Evolutionary conservation across 2,329 filamentous ascomycete genomes (phyloP), one percentile per base, ranked within the genome.

Genomic region (Phoma sp.): DNA sequence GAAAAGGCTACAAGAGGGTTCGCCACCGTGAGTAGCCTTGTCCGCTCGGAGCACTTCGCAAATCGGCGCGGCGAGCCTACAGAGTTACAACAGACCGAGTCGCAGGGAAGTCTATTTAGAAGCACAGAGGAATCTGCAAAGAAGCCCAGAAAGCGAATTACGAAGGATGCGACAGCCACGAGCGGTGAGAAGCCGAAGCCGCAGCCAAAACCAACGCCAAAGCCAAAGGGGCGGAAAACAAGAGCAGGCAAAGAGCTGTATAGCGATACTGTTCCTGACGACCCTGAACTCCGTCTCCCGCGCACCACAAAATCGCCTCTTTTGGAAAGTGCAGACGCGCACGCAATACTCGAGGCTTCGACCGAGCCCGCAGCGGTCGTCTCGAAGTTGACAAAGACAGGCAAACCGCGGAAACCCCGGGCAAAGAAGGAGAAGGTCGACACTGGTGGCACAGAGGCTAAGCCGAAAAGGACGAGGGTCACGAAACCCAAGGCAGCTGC

Each of bases 1-100:
- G 55, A 64, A 19, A 64, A 58, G 7, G 65, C 62, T 12, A 43
- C 59, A 2, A 64, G 65, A 51, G 73, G 72, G 21, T 75, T 74
- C 48, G 70, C 70, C 64, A 74, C 71, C 51, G 71, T 72, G 6
- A 60, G 61, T 46, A 72, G 67, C 47, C 55, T 76, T 15, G 47
- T 74, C n/a, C 65, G 62, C 50, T 69, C 69, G 2, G 63, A 68
- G 35, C 66, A 69, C 43, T 67, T 72, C 37, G 61, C 53, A 31
- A 58, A 68, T 12, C 60, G 61, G 8, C 27, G 66, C 37, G 59
- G 64, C 5, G 49, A 63, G 6, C 4, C 38, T 22, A 40, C 36
- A n/a, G 51, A 50, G 9, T 21, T 37, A 52, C 51, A 53, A 12
- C 27, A 49, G 13, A 52, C 43, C n/a, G 54, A 57, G 24, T 51